These are phyloP conservation scores for Aspergillus awamori DNA, from an alignment of 2,329 filamentous ascomycete genomes.

Conservation along the genomic window DNA sequence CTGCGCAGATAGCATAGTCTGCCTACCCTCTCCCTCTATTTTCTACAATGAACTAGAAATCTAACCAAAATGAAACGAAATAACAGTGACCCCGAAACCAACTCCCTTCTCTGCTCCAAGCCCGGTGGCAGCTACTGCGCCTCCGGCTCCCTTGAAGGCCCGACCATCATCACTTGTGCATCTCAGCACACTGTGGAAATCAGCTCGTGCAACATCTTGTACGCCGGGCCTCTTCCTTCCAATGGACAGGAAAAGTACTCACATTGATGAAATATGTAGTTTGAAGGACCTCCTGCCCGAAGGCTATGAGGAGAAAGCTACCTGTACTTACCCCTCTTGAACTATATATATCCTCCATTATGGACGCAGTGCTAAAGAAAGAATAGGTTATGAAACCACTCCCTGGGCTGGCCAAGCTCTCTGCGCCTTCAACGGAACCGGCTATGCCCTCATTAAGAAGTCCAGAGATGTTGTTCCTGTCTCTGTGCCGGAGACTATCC, in stretches of 20 bases:
- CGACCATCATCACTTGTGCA: conserved; percentile 22
- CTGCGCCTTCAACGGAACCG: conserved; percentile 33
- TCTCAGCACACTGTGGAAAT: conserved; percentile 15
- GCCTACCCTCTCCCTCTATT: background rate
- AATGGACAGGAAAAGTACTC: background rate
- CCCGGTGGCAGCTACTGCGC: conserved; percentile 23
- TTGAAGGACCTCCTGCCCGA: conserved; percentile 20
- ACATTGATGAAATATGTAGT: conserved; percentile 9
- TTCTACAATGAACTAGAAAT: background rate
- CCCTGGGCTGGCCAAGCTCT: conserved; percentile 23
- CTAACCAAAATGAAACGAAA: background rate
- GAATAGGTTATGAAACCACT: conserved; percentile 22
- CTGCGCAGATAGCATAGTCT: conserved; percentile 20
- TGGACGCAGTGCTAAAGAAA: background rate
- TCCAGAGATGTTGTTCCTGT: background rate
- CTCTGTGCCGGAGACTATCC: conserved; percentile 18
- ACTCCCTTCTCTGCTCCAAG: conserved; percentile 24
- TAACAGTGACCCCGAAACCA: conserved; percentile 21
- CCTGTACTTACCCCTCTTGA: conserved; percentile 19
- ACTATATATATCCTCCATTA: background rate
- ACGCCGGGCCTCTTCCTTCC: background rate
- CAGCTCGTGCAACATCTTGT: conserved; percentile 25
- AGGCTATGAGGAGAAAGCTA: conserved; percentile 16
- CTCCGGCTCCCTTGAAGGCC: conserved; percentile 19
- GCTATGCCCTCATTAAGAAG: conserved; percentile 18